Percentiles rank a stretch among this genome's conserved stretches.
These are phyloP conservation scores for Heterobasidion occidentale DNA, from an alignment of 1,284 basidiomycete genomes.

Conservation along the genomic window DNA sequence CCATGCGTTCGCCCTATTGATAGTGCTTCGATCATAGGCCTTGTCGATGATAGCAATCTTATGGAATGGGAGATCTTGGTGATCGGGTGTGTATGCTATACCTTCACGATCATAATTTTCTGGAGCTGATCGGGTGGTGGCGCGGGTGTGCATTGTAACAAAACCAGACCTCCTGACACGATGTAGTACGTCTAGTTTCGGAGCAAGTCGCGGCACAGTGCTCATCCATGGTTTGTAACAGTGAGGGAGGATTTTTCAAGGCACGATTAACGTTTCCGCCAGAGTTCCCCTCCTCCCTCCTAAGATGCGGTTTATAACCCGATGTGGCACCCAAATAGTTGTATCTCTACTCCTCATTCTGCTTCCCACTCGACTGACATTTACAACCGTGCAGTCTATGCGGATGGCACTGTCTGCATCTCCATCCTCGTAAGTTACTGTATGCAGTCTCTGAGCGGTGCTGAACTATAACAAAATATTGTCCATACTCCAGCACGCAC, in stretches of 20 bases:
- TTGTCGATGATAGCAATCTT: conserved; percentile 89
- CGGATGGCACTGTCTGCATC: conserved; percentile 88
- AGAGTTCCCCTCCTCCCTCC: conserved; percentile 88
- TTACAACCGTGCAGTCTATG: conserved; percentile 58
- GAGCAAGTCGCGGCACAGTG: neutral
- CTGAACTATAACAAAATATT: neutral
- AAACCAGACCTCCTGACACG: conserved; percentile 76
- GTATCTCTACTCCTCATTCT: conserved; percentile 8
- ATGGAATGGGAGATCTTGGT: conserved; percentile 93
- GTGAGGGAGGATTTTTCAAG: conserved; percentile 91
- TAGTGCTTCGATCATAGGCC: conserved; percentile 38
- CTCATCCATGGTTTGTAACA: conserved; percentile 22
- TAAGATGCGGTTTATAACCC: conserved; percentile 92
- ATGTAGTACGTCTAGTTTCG: conserved; percentile 56
- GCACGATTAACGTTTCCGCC: conserved; percentile 82
- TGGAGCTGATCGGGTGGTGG: conserved; percentile 8
- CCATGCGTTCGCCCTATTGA: conserved; percentile 2
- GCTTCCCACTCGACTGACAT: conserved; percentile 4
- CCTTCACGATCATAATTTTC: neutral
- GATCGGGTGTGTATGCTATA: conserved; percentile 64
- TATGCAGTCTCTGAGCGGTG: neutral
- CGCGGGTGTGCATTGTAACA: neutral
- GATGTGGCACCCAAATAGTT: conserved; percentile 99
- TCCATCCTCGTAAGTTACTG: conserved; percentile 77
- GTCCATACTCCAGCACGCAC: conserved; percentile 64